Evolutionary conservation across 768 basidiomycete species (phyloP).

Genomic region (Termitomyces sp.): DNA sequence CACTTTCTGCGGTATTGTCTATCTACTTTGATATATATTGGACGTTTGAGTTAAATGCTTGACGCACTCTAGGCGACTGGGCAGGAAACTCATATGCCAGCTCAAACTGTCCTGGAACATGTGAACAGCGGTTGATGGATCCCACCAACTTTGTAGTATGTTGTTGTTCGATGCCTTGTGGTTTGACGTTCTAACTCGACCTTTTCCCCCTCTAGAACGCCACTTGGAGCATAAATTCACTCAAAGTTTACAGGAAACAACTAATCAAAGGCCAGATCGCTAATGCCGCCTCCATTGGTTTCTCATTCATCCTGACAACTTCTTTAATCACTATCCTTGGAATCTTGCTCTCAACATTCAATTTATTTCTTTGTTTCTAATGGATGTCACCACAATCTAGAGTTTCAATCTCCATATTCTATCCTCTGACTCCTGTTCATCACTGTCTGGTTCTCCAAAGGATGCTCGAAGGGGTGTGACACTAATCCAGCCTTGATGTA

Average conservation of each 20-base stretch:
- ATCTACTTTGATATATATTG: not conserved
- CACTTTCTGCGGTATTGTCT: conserved; percentile 68
- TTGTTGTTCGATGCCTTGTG: conserved; percentile 3
- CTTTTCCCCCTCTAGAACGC: conserved; percentile 57
- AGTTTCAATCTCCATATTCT: conserved; percentile 57
- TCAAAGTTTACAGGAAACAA: conserved; percentile 72
- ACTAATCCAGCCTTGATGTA: conserved; percentile 65
- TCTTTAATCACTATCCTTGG: not conserved
- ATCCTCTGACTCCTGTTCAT: conserved; percentile 28
- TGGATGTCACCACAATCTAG: conserved; percentile 24
- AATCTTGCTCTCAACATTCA: not conserved
- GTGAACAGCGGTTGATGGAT: conserved; percentile 56
- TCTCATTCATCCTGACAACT: not conserved
- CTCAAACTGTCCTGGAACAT: conserved; percentile 73
- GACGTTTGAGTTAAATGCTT: not conserved
- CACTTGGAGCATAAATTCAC: conserved; percentile 74
- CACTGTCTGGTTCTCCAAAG: conserved; percentile 59
- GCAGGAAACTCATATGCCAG: conserved; percentile 79
- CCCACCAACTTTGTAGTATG: conserved; percentile 71
- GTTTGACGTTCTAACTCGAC: not conserved
- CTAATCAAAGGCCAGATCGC: conserved; percentile 35
- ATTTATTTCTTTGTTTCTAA: not conserved
- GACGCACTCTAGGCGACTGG: conserved; percentile 60
- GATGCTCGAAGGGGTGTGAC: conserved; percentile 76
- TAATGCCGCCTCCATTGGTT: conserved; percentile 1